Evolutionary conservation across 169 alveolate species (phyloP).

Genomic region (Eimeria falciformis): DNA sequence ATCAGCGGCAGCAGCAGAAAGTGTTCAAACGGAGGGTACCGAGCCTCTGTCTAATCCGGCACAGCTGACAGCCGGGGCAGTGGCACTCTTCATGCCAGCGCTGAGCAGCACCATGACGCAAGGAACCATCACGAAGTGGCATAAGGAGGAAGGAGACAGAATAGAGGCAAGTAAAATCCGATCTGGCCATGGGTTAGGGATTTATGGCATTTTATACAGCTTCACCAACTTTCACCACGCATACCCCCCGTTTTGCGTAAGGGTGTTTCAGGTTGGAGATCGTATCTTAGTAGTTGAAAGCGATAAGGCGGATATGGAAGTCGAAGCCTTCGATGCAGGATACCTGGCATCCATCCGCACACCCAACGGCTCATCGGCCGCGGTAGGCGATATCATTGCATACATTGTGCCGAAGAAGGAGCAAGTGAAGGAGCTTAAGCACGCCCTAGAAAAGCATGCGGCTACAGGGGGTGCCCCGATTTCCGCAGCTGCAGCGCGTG

Average conservation of each 20-base stretch:
- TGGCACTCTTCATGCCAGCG: conserved; percentile 81
- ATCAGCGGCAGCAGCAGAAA: background rate
- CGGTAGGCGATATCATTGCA: conserved; percentile 66
- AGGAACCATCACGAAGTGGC: conserved; percentile 87
- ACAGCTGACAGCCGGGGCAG: conserved; percentile 1
- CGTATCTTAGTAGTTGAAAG: conserved; percentile 82
- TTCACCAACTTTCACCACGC: background rate
- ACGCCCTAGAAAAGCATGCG: background rate
- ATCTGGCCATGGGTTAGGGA: background rate
- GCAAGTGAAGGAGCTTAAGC: conserved; percentile 16
- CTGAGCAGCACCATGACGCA: conserved; percentile 85
- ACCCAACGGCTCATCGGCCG: conserved; percentile 33
- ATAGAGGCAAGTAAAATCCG: conserved; percentile 57
- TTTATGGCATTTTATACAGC: background rate
- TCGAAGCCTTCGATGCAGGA: conserved; percentile 83
- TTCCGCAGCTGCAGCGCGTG: background rate
- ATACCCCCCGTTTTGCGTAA: background rate
- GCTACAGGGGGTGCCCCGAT: background rate
- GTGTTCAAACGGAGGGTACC: background rate
- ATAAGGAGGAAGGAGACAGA: conserved; percentile 82
- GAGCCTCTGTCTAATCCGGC: background rate
- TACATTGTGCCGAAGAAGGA: conserved; percentile 31
- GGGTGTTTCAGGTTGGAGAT: conserved; percentile 76
- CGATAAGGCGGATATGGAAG: conserved; percentile 85
- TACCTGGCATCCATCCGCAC: background rate